Evolutionary conservation across 257 asterid genomes (phyloP), one percentile per base, ranked within the genome.

Genomic region (Vinca minor): DNA sequence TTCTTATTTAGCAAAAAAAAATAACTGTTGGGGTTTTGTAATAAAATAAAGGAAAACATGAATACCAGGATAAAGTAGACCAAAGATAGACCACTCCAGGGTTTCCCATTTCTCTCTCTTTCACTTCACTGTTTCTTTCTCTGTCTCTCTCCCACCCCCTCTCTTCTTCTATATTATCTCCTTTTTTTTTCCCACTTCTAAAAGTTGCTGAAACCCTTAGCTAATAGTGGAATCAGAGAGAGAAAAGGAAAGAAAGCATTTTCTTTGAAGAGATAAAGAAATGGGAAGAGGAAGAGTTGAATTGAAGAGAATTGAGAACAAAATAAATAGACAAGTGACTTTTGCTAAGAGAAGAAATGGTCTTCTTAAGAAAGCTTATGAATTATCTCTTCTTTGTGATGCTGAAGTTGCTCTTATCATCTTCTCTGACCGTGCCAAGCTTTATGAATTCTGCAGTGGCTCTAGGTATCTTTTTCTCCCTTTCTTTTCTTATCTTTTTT

Each of bases 301-400:
- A 52, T 45, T 74, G 68, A 67, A 71, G 75, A 74, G 80, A 65
- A 64, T 74, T 60, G 79, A 74, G 49, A 74, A 74, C 76, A 74
- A 74, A 62, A 74, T 74, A 74, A 74, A 74, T 69, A 74, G 79
- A 59, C 79, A 74, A 42, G 79, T 74, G 4, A 74, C 79, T 23
- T 74, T 74, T 74, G 79, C 79, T 47, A 74, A 74, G 76, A 74
- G 79, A 61, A 74, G 79, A 74, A 74, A 74, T 74, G 79, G 79
- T 21, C 72, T 74, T 21, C 79, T 74, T 20, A 74, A 74, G 58
- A 74, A 74, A 59, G 79, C 76, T 15, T 74, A 70, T 65, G 79
- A 74, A 36, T 60, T 74, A 31, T 74, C 79, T 47, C 72, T 74
- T 69, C 70, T 74, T 3, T 74, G 79, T 31, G 79, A 74, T 65